Evolutionary conservation across 163 green algal genomes (phyloP), one percentile per base, ranked within the genome.

Genomic region (Prototheca cutis): DNA sequence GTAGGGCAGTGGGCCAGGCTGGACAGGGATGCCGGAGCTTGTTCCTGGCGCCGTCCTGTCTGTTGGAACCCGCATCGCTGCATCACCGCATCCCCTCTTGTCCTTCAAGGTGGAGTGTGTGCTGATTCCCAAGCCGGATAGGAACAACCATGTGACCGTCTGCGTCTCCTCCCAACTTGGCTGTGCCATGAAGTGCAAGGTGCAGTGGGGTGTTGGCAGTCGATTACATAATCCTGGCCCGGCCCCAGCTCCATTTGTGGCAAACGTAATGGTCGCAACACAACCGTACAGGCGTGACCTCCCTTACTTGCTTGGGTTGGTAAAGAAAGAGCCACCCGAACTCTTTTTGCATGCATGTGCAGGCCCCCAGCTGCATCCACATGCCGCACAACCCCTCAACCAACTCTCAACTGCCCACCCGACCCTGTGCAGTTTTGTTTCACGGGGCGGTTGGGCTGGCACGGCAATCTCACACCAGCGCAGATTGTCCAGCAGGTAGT

Each of bases 401-500:
- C 36, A 45, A 45, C 36, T 45, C 36, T 23, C 42, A 7, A 25
- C 17, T 25, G 10, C 42, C 42, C 42, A 5, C 42, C 42, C 42
- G 6, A 19, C 10, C 13, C 10, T 1, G 6, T 23, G 10, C 42
- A 94, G 75, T 97, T 97, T 74, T 96, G 89, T 73, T 89, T 80
- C 77, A 97, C 89, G 13, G 90, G 85, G 17, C 67, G 67, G 17
- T 80, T 88, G 79, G 80, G 84, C 6, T 66, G 86, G 32, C 30
- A 52, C 33, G 58, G 63, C 13, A 66, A 93, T 65, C 80, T 97
- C 1, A 83, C 62, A 13, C 71, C 89, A 21, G 84, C 73, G 5
- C 83, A 97, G 78, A 95, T 97, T 47, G 79, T 96, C 7, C 83
- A 97, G 61, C 88, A 95, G 62, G 55, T 64, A 23, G 55, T 75